These are phyloP conservation scores for Candida sphagnicola DNA, from an alignment of 805 yeast species.

Conservation along the genomic window DNA sequence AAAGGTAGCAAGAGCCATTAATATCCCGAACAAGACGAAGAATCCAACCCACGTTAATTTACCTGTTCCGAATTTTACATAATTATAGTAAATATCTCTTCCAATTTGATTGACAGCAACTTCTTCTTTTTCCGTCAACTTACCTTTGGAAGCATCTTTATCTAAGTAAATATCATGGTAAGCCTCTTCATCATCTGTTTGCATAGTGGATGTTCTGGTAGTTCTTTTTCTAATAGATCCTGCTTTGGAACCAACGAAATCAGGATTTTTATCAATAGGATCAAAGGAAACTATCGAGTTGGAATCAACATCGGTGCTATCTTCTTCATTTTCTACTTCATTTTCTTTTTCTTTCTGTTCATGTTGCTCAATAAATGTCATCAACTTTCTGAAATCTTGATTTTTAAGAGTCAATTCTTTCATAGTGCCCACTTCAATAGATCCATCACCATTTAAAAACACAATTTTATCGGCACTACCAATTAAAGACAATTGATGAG, in stretches of 20 bases:
- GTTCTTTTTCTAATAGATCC: constrained; percentile 3
- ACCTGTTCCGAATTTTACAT: constrained; percentile 27
- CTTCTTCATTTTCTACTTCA: constrained; percentile 14
- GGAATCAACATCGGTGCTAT: constrained; percentile 8
- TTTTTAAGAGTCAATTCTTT: constrained; percentile 46
- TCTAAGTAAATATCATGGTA: constrained; percentile 6
- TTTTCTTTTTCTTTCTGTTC: constrained; percentile 11
- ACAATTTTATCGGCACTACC: constrained; percentile 66
- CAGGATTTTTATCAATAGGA: constrained; percentile 1
- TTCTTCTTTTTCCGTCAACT: constrained; percentile 43
- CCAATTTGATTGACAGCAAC: constrained; percentile 49
- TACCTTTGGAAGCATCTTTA: constrained; percentile 11
- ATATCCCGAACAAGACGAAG: constrained; percentile 5
- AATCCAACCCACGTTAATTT: constrained; percentile 13
- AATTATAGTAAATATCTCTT: constrained; percentile 27
- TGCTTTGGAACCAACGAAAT: background rate
- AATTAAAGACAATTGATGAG: constrained; percentile 76
- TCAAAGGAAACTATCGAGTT: background rate
- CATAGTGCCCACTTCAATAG: constrained; percentile 57
- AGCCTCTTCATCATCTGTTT: constrained; percentile 3
- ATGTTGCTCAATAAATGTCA: constrained; percentile 28
- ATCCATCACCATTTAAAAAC: constrained; percentile 63
- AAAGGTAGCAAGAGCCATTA: constrained; percentile 38
- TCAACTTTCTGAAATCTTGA: constrained; percentile 31
- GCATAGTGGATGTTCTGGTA: constrained; percentile 5